Conservation (phyloP, 176 grass and related monocot genomes). For the Luzula sylvatica region DNA sequence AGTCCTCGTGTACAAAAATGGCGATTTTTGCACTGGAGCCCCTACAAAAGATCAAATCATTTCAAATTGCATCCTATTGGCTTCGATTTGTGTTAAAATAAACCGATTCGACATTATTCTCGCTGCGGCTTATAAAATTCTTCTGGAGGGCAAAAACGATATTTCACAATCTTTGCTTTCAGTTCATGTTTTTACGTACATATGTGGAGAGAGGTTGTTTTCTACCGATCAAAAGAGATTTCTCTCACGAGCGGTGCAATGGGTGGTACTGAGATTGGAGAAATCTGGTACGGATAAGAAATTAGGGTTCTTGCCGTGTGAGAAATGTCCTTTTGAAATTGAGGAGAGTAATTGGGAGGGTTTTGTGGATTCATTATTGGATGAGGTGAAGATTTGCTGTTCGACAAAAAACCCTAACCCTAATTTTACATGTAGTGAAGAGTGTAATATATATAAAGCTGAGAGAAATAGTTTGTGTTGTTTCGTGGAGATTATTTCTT, state of each 20-base stretch:
- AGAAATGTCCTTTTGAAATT: conserved; percentile 51
- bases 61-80: conserved; percentile 55
- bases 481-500: conserved; percentile 60
- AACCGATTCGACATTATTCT: conserved; percentile 43
- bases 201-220: conserved; percentile 62
- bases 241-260: conserved; percentile 37
- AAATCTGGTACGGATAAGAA: conserved; percentile 1
- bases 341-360: conserved; percentile 25
- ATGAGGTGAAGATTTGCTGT: conserved; percentile 47
- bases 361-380: conserved; percentile 54
- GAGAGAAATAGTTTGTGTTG: conserved; percentile 42
- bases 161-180: conserved; percentile 47
- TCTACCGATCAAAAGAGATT: conserved; percentile 28
- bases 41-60: conserved; percentile 43
- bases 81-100: conserved; percentile 43
- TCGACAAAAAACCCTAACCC: conserved; percentile 27
- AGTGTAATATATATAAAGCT: conserved; percentile 48
- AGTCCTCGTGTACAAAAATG: conserved; percentile 41
- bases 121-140: conserved; percentile 65
- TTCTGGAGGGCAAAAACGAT: conserved; percentile 48
- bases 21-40: conserved; percentile 27
- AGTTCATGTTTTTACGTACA: conserved; percentile 59
- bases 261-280: conserved; percentile 59
- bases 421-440: conserved; percentile 29
- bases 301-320: conserved; percentile 43